phyloP scores from a whole-genome alignment of 169 alveolate species.

The Theileria annulata region DNA sequence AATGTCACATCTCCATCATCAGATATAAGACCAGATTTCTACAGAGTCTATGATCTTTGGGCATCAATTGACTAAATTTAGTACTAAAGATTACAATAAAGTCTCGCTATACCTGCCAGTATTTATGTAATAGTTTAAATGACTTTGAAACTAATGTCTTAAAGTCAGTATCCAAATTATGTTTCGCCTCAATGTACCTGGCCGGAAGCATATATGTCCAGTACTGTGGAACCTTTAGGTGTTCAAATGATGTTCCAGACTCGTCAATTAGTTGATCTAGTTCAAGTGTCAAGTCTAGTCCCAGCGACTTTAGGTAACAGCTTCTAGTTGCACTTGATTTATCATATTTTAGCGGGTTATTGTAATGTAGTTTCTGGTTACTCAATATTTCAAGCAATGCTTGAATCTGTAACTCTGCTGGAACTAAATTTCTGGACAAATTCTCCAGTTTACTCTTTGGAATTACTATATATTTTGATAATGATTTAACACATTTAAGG shows the following conservation, averaged over 20 bases:
- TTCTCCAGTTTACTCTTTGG: conserved; percentile 7
- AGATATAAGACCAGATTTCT: background rate
- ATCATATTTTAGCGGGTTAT: background rate
- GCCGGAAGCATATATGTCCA: conserved; percentile 20
- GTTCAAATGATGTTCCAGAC: conserved; percentile 15
- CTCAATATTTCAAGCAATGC: conserved; percentile 38
- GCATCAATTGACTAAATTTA: background rate
- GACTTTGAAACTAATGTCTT: conserved; percentile 27
- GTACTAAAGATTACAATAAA: background rate
- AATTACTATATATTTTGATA: conserved; percentile 23
- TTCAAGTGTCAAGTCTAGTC: conserved; percentile 40
- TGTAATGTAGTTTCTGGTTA: conserved; percentile 18
- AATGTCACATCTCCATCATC: background rate
- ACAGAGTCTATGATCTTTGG: background rate
- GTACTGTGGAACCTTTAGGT: background rate
- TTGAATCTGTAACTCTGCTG: conserved; percentile 60
- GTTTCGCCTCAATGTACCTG: conserved; percentile 14
- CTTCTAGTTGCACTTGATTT: conserved; percentile 22
- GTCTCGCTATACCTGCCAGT: conserved; percentile 29
- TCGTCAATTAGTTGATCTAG: conserved; percentile 33
- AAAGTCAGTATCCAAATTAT: background rate
- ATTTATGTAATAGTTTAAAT: conserved; percentile 24
- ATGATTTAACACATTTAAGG: conserved; percentile 14
- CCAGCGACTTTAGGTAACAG: conserved; percentile 35
- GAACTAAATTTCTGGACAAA: conserved; percentile 28